A percentile compares a stretch with the other conserved stretches of the same genome.
phyloP scores from a whole-genome alignment of 78 protist genomes.

The Speleostelium caveatum region DNA sequence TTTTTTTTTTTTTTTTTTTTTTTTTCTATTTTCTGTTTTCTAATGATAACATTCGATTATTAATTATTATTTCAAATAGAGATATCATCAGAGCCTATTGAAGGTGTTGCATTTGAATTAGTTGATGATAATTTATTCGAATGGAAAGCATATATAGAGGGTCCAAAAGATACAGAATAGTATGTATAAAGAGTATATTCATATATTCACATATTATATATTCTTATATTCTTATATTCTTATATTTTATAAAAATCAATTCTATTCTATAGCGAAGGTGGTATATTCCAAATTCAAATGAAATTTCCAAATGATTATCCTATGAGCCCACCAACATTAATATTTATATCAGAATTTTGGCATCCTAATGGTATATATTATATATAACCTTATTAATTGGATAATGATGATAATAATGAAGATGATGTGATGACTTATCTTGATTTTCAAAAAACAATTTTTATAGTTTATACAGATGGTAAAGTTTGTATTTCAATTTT shows the following conservation, averaged over 20 bases:
- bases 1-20: conserved; percentile 8
- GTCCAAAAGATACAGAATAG: conserved; percentile 80
- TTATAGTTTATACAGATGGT: conserved; percentile 86
- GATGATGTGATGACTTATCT: too few relatives aligned
- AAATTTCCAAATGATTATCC: conserved; percentile 90
- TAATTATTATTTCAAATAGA: too few relatives aligned
- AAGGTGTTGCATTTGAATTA: conserved; percentile 37
- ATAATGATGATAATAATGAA: not conserved
- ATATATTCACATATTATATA: not conserved
- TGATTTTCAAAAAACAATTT: too few relatives aligned
- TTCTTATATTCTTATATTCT: not conserved
- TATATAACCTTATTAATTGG: not conserved
- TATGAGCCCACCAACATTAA: conserved; percentile 86
- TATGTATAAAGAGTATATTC: not conserved
- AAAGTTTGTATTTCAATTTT: conserved; percentile 93
- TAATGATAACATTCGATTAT: not conserved
- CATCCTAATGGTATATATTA: conserved; percentile 89
- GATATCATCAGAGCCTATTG: conserved; percentile 69
- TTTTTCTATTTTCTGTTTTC: not conserved
- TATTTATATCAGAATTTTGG: conserved; percentile 84
- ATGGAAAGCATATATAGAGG: conserved; percentile 74
- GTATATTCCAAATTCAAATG: conserved; percentile 76
- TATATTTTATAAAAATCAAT: not conserved
- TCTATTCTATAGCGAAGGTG: conserved; percentile 62
- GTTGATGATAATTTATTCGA: conserved; percentile 53